Evolutionary conservation across 805 yeast genomes (phyloP), one percentile per base, ranked within the genome.

Genomic region (Starmera dryadoides): DNA sequence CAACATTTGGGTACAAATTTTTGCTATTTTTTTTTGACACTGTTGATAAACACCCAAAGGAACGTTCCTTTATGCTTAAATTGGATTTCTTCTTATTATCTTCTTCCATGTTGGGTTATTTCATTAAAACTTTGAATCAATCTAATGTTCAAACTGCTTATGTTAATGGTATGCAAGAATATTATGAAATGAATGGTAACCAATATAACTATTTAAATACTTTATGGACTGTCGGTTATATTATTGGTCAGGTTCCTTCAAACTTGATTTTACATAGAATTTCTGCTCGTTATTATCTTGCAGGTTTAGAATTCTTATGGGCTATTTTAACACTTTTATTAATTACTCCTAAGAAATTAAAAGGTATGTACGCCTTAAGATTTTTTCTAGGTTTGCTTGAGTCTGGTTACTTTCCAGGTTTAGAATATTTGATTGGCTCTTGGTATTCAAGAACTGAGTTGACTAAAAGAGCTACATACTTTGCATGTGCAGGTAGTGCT

Each of bases 221-320:
- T 1, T 42, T 62, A 29, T 70, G 66, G 65, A 64, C 75, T 0
- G 66, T 65, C 15, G 77, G 77, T 8, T 71, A 71, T 41, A 62
- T 69, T 32, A 47, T 72, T 33, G 75, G 75, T 1, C 71, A 66
- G 40, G 56, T 70, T 22, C 76, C 76, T 5, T 62, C 72, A 1
- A 63, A 63, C 33, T 48, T 55, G 38, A 48, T 69, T 12, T 49
- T 68, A 33, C 67, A 62, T 42, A 47, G 59, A 21, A 53, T 66
- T 6, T 59, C 69, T 9, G 68, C 71, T 11, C 46, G 72, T 22
- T 66, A 53, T 42, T 68, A 64, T 40, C 50, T 71, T 31, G 73
- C 71, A 3, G 55, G 59, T 3, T 46, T 68, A 36, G 73, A 71
- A 46, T 35, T 71, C 12, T 34, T 60, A 12, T 71, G 75, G 75